These are phyloP conservation scores for Populus euphratica DNA, from an alignment of 345 rosid species.

Conservation along the genomic window DNA sequence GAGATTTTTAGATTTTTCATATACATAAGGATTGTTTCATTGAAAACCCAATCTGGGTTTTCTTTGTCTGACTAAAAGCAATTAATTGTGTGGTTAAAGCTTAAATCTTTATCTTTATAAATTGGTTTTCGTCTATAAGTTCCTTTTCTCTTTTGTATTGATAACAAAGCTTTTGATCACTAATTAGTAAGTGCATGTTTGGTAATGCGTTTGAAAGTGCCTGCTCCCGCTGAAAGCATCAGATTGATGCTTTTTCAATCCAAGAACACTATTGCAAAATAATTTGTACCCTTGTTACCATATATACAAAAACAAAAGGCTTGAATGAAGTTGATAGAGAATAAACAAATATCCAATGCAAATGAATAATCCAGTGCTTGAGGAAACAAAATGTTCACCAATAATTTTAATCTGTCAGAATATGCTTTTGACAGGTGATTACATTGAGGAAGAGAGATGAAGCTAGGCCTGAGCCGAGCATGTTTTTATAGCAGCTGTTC, in stretches of 20 bases:
- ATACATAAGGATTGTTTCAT: neutral
- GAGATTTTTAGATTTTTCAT: neutral
- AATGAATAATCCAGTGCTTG: neutral
- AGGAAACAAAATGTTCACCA: neutral
- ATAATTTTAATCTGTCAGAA: neutral
- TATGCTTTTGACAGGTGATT: neutral
- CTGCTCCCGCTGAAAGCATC: too few species aligned
- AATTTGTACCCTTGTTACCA: too few species aligned
- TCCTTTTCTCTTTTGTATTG: too few species aligned
- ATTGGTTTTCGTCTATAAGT: too few species aligned
- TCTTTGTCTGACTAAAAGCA: neutral
- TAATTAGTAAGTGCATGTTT: too few species aligned
- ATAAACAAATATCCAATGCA: neutral
- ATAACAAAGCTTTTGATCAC: too few species aligned
- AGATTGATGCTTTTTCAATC: too few species aligned
- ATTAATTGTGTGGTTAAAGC: neutral
- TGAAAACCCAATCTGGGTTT: neutral
- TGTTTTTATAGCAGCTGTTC: neutral
- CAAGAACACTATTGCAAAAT: too few species aligned
- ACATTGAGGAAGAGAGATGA: slow-evolving; percentile 8
- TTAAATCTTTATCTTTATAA: too few species aligned
- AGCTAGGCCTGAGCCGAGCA: slow-evolving; percentile 2
- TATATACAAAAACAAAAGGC: too few species aligned
- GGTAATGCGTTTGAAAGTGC: too few species aligned
- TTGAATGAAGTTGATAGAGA: neutral